Conservation (phyloP, 768 basidiomycete species). For the Boletus barrowsii region DNA sequence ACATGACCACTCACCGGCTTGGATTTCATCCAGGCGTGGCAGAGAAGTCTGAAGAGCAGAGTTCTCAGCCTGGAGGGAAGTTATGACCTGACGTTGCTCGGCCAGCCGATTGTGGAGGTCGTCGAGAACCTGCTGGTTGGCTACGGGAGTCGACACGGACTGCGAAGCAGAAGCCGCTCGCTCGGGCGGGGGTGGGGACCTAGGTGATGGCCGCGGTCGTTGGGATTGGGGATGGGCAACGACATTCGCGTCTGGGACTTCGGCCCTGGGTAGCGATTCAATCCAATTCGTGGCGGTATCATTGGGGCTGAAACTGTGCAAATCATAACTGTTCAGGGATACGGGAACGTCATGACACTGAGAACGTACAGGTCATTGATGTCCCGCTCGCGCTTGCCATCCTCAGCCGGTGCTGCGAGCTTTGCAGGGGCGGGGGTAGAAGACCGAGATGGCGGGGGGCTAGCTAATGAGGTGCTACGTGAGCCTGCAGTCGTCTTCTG, state of each 20-base stretch:
- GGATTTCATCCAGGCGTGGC: slow-evolving; percentile 28
- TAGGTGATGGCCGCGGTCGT: slow-evolving; percentile 16
- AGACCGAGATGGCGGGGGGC: slow-evolving; percentile 46
- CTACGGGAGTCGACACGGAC: not conserved
- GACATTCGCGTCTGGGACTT: slow-evolving; percentile 26
- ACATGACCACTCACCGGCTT: slow-evolving; percentile 25
- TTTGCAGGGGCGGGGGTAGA: slow-evolving; percentile 53
- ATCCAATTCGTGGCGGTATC: slow-evolving; percentile 54
- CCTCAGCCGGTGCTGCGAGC: slow-evolving; percentile 30
- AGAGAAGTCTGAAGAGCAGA: slow-evolving; percentile 26
- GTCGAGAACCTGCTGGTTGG: slow-evolving; percentile 5
- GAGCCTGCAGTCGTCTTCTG: slow-evolving; percentile 50
- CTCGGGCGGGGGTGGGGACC: slow-evolving; percentile 15
- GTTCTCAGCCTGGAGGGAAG: slow-evolving; percentile 28
- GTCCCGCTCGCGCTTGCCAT: slow-evolving; percentile 44
- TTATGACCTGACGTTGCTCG: slow-evolving; percentile 17
- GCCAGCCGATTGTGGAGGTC: slow-evolving; percentile 15
- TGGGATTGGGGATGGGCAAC: slow-evolving; percentile 34
- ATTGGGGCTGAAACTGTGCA: slow-evolving; percentile 44
- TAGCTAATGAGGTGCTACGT: slow-evolving; percentile 34
- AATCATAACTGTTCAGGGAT: slow-evolving; percentile 6
- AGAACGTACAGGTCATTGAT: slow-evolving; percentile 63
- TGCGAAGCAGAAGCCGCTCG: slow-evolving; percentile 6
- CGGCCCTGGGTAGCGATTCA: slow-evolving; percentile 50
- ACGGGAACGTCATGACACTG: not conserved